phyloP scores from a whole-genome alignment of 257 asterid species.

The Lithospermum erythrorhizon region DNA sequence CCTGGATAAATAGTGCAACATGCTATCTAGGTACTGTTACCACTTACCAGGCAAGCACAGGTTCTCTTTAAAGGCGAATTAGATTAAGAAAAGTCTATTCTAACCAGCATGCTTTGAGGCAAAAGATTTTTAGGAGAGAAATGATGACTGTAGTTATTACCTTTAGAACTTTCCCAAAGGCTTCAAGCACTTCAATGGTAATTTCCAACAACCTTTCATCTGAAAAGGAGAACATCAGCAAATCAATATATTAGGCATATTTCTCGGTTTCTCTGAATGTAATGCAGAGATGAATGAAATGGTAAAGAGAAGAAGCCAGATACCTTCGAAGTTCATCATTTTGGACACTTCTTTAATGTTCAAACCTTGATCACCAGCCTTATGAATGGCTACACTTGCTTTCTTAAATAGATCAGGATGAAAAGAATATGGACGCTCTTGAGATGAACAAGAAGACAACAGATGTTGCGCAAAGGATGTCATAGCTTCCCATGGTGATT shows the following conservation, averaged over 20 bases:
- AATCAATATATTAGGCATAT: slow-evolving; percentile 15
- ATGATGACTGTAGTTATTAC: slow-evolving; percentile 25
- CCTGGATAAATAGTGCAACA: not conserved
- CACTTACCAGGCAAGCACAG: not conserved
- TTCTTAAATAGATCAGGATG: slow-evolving; percentile 50
- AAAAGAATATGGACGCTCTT: slow-evolving; percentile 20
- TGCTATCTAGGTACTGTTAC: not conserved
- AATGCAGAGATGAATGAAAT: slow-evolving; percentile 5
- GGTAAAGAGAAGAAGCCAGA: slow-evolving; percentile 14
- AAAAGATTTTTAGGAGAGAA: not conserved
- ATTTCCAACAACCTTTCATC: slow-evolving; percentile 48
- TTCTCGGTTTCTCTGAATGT: slow-evolving; percentile 1
- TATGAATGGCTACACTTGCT: slow-evolving; percentile 67
- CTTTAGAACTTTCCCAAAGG: slow-evolving; percentile 73
- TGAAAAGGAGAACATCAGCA: slow-evolving; percentile 22
- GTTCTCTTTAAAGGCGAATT: too few relatives aligned
- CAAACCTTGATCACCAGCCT: slow-evolving; percentile 90
- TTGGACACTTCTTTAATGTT: slow-evolving; percentile 56
- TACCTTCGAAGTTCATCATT: slow-evolving; percentile 49
- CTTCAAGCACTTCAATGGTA: slow-evolving; percentile 63
- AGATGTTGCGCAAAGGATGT: slow-evolving; percentile 43
- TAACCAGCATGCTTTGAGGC: not conserved
- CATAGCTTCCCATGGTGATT: slow-evolving; percentile 86
- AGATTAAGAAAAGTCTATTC: not conserved
- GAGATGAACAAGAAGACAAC: slow-evolving; percentile 32